phyloP scores from a whole-genome alignment of 2,329 filamentous ascomycete genomes.

The Tolypocladium paradoxum region DNA sequence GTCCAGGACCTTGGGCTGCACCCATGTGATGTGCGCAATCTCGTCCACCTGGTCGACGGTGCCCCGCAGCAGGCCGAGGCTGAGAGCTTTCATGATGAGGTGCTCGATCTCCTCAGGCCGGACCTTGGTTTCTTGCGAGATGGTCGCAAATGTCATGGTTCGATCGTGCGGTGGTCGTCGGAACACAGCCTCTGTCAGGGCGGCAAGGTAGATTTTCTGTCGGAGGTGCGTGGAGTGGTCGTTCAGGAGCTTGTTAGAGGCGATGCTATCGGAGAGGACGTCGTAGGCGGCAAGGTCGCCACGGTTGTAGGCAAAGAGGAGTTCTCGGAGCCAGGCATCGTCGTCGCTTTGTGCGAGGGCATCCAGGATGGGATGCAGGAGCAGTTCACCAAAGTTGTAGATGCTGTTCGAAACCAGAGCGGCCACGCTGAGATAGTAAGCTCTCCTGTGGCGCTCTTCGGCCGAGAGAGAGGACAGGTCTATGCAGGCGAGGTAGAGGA shows the following conservation, averaged over 20 bases:
- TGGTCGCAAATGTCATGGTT: conserved; percentile 82
- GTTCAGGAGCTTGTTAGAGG: conserved; percentile 67
- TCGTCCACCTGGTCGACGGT: conserved; percentile 95
- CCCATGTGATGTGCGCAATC: conserved; percentile 94
- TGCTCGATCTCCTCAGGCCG: conserved; percentile 89
- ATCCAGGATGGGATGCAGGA: conserved; percentile 91
- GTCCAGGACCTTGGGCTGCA: conserved; percentile 95
- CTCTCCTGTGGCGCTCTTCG: conserved; percentile 68
- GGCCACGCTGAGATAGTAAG: conserved; percentile 86
- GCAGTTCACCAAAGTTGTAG: conserved; percentile 99
- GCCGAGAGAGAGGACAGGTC: conserved; percentile 65
- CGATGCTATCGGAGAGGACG: conserved; percentile 68
- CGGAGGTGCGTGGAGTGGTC: conserved; percentile 77
- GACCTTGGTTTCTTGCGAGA: conserved; percentile 87
- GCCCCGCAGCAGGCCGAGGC: conserved; percentile 76
- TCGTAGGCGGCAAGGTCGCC: conserved; percentile 87
- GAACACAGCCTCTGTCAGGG: conserved; percentile 93
- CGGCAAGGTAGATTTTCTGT: conserved; percentile 96
- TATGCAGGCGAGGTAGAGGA: conserved; percentile 95
- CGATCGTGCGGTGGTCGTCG: conserved; percentile 90
- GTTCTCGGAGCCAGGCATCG: conserved; percentile 80
- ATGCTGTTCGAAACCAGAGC: conserved; percentile 89
- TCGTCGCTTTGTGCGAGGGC: conserved; percentile 59
- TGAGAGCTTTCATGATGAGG: conserved; percentile 97
- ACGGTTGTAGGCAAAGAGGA: conserved; percentile 96